A percentile compares a stretch with the other conserved stretches of the same genome.
Evolutionary conservation across 1,139 yeast species (phyloP).

Genomic region (Hansenula anomala): DNA sequence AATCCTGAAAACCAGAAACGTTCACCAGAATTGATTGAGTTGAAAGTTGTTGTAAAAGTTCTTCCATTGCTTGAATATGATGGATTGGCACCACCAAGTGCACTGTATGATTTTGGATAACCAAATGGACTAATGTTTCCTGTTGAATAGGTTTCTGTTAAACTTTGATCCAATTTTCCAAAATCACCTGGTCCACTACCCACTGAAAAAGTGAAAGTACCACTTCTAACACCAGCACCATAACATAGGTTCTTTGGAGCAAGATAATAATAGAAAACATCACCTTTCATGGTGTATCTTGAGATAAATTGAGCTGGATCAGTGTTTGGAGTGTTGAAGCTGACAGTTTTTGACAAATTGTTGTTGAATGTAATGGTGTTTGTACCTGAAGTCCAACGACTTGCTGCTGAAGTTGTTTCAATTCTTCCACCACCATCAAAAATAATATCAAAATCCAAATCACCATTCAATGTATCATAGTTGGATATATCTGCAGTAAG

Average conservation of each 20-base stretch:
- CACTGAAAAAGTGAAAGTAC: constrained; percentile 7
- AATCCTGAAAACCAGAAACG: constrained; percentile 10
- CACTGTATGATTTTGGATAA: background rate
- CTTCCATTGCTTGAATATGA: background rate
- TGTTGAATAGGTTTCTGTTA: background rate
- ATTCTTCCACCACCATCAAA: constrained; percentile 2
- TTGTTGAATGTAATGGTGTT: constrained; percentile 9
- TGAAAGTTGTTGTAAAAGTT: constrained; percentile 2
- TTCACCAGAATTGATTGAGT: constrained; percentile 4
- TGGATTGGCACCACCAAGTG: background rate
- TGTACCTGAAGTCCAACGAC: background rate
- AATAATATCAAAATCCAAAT: background rate
- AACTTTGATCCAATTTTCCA: background rate
- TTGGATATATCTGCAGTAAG: background rate
- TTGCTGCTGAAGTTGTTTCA: background rate
- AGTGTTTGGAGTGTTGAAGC: constrained; percentile 1
- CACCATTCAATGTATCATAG: background rate
- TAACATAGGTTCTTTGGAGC: constrained; percentile 5
- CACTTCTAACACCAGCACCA: constrained; percentile 4
- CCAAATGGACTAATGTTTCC: background rate
- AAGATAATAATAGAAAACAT: constrained; percentile 9
- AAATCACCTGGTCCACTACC: background rate
- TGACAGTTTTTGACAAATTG: constrained; percentile 3
- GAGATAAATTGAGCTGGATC: background rate
- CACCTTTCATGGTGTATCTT: constrained; percentile 14